Percentiles rank a stretch among this genome's conserved stretches.
Evolutionary conservation across 2,329 filamentous ascomycete genomes (phyloP).

Genomic region (Colletotrichum liaoningense): DNA sequence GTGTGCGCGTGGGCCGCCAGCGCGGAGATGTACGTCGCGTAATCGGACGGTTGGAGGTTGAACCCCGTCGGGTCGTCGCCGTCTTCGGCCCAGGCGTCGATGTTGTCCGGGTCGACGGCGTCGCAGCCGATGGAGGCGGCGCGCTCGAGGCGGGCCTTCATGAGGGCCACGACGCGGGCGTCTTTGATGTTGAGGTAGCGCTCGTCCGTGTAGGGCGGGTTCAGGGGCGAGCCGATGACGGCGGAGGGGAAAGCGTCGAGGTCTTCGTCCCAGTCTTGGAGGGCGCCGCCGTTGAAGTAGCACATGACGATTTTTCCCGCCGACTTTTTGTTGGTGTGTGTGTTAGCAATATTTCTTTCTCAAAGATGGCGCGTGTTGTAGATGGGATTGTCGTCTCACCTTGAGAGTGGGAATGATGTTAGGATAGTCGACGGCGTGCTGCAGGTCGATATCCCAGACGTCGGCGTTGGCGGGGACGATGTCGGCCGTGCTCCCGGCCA

Average conservation of each 20-base stretch:
- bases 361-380: no score
- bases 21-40: conserved; percentile 43
- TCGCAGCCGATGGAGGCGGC: conserved; percentile 46
- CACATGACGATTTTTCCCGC: conserved; percentile 47
- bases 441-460: conserved; percentile 47
- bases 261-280: conserved; percentile 43
- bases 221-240: conserved; percentile 41
- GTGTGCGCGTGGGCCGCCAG: conserved; percentile 45
- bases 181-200: conserved; percentile 45
- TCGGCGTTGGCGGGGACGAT: conserved; percentile 41
- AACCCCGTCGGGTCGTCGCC: conserved; percentile 44
- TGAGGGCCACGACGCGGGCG: conserved; percentile 41
- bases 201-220: conserved; percentile 42
- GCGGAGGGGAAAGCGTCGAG: conserved; percentile 39
- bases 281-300: conserved; percentile 48
- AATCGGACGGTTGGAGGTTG: conserved; percentile 43
- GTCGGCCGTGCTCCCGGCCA: conserved; percentile 39
- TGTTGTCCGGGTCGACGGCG: conserved; percentile 49
- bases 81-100: conserved; percentile 44
- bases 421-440: conserved; percentile 40
- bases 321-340: not conserved
- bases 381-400: conserved; percentile 31
- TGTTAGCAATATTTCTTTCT: not conserved
- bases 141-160: conserved; percentile 44
- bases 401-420: conserved; percentile 44